A percentile compares a stretch with the other conserved stretches of the same genome.
phyloP scores from a whole-genome alignment of 306 rosid genomes.

The Delonix regia region DNA sequence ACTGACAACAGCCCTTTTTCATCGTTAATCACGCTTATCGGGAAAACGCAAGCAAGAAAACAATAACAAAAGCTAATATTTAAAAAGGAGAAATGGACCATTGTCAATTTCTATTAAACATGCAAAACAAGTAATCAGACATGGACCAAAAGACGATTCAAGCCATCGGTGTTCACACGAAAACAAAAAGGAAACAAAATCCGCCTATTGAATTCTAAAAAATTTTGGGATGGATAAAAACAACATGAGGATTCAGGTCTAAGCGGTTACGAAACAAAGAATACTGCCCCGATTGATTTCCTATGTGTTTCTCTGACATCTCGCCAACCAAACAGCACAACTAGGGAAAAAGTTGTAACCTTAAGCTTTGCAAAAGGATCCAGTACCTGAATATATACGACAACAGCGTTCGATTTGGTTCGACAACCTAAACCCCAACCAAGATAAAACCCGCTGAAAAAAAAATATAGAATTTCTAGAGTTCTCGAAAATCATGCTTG shows the following conservation, averaged over 20 bases:
- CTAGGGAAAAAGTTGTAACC: not conserved
- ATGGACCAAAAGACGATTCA: not conserved
- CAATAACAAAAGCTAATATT: not conserved
- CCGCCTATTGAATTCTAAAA: not conserved
- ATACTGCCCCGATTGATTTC: not conserved
- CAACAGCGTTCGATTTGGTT: not conserved
- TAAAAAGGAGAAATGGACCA: not conserved
- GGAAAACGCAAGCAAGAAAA: not conserved
- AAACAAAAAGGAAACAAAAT: not conserved
- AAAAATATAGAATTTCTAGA: not conserved
- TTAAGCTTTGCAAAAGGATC: not conserved
- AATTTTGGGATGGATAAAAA: not conserved
- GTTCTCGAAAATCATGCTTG: not conserved
- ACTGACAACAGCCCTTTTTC: not conserved
- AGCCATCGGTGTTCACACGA: constrained; percentile 1
- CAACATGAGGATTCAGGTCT: not conserved
- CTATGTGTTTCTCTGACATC: not conserved
- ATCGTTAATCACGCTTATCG: not conserved
- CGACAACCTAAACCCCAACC: constrained; percentile 22
- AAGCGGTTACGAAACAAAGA: not conserved
- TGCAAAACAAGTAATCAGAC: constrained; percentile 3
- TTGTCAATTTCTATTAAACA: not conserved
- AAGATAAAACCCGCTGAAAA: constrained; percentile 14
- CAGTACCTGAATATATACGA: not conserved
- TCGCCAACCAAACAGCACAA: not conserved